phyloP scores from a whole-genome alignment of 805 yeast genomes.

The Yamadazyma akitaensis region DNA sequence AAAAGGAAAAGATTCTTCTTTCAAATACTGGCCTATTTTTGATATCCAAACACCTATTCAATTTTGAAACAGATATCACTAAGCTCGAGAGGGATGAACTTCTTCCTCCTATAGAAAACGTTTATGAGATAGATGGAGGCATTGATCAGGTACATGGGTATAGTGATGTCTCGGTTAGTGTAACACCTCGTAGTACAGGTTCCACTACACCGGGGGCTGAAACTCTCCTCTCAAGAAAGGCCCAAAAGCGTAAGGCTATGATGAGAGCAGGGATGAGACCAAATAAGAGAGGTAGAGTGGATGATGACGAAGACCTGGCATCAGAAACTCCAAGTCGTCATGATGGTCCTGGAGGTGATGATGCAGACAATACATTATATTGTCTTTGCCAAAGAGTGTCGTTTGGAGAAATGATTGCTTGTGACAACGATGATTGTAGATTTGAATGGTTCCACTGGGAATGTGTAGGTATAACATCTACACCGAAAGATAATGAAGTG shows the following conservation, averaged over 20 bases:
- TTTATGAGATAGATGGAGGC: slow-evolving; percentile 20
- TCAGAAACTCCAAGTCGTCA: slow-evolving; percentile 14
- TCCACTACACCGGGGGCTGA: slow-evolving; percentile 16
- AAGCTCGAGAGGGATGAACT: slow-evolving; percentile 79
- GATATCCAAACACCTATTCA: slow-evolving; percentile 68
- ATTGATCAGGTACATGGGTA: slow-evolving; percentile 6
- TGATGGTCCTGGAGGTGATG: slow-evolving; percentile 34
- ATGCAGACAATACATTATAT: slow-evolving; percentile 51
- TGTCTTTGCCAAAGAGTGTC: slow-evolving; percentile 95
- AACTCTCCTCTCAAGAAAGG: slow-evolving; percentile 15
- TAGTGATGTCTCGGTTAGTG: slow-evolving; percentile 25
- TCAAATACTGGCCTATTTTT: slow-evolving; percentile 82
- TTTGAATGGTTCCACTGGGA: slow-evolving; percentile 96
- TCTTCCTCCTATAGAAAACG: slow-evolving; percentile 51
- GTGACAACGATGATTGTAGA: slow-evolving; percentile 87
- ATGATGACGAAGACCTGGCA: slow-evolving; percentile 18
- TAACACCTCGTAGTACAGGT: slow-evolving; percentile 27
- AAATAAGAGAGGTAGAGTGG: slow-evolving; percentile 20
- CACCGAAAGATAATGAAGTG: slow-evolving; percentile 74
- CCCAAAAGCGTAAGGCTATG: slow-evolving; percentile 26
- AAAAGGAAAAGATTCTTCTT: slow-evolving; percentile 71
- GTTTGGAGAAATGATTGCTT: slow-evolving; percentile 96
- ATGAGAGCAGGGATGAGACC: slow-evolving; percentile 18
- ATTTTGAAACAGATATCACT: slow-evolving; percentile 72
- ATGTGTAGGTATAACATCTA: slow-evolving; percentile 85